phyloP scores from a whole-genome alignment of 2,329 filamentous ascomycete species.

The Cladosporium sp. region DNA sequence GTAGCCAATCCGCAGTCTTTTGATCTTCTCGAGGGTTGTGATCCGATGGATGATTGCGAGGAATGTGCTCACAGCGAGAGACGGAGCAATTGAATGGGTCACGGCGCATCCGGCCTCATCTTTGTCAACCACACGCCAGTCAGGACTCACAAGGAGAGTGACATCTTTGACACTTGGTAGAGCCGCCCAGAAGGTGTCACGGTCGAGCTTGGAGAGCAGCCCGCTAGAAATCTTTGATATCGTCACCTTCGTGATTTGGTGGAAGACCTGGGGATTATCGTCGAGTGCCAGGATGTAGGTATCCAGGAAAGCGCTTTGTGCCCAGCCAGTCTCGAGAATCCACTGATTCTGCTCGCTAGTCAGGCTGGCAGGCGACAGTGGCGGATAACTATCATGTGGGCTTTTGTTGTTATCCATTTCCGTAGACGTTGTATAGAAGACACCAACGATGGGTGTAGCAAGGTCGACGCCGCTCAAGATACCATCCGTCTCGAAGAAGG shows the following conservation, averaged over 20 bases:
- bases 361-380: conserved; percentile 39
- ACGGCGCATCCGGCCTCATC: conserved; percentile 55
- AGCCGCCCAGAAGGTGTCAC: conserved; percentile 63
- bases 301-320: conserved; percentile 67
- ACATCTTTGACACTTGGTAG: conserved; percentile 58
- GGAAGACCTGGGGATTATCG: conserved; percentile 60
- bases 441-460: neutral
- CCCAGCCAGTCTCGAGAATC: conserved; percentile 69
- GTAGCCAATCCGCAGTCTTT: conserved; percentile 66
- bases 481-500: conserved; percentile 21
- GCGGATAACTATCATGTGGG: neutral
- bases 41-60: conserved; percentile 51
- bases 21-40: conserved; percentile 55
- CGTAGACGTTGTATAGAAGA: conserved; percentile 5
- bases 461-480: neutral
- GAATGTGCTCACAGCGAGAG: conserved; percentile 54
- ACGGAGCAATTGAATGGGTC: conserved; percentile 54
- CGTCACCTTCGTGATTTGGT: conserved; percentile 59
- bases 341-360: conserved; percentile 67
- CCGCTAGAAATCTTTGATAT: conserved; percentile 66
- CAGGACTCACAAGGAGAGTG: conserved; percentile 63
- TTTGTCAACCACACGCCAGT: conserved; percentile 64
- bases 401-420: neutral
- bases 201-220: conserved; percentile 58
- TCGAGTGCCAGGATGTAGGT: conserved; percentile 67